A percentile compares a stretch with the other conserved stretches of the same genome.
Evolutionary conservation across 345 rosid genomes (phyloP).

Genomic region (Citropsis articulata): DNA sequence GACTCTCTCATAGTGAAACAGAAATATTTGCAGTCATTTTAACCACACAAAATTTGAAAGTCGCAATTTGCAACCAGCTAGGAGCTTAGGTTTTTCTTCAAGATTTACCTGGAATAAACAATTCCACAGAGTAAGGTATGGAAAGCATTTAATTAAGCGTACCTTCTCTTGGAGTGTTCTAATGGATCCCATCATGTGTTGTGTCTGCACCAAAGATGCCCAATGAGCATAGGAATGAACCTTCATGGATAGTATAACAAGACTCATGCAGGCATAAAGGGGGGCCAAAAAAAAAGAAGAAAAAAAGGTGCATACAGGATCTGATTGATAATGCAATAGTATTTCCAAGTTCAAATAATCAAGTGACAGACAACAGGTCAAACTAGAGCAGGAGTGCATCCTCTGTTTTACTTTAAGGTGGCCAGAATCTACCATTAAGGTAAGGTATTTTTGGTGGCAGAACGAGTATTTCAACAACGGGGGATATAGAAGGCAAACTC

Average conservation of each 20-base stretch:
- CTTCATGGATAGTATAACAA: not conserved
- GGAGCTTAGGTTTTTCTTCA: not conserved
- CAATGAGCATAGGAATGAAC: not conserved
- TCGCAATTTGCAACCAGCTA: too few relatives aligned
- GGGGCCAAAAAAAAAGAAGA: not conserved
- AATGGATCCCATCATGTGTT: constrained; percentile 29
- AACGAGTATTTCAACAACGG: not conserved
- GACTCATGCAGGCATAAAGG: not conserved
- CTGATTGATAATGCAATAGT: not conserved
- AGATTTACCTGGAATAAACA: not conserved
- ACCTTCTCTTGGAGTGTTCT: constrained; percentile 44
- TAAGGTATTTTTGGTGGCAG: not conserved
- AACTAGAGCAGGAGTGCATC: not conserved
- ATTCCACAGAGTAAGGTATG: not conserved
- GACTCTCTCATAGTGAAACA: not conserved
- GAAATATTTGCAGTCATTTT: not conserved
- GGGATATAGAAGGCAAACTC: not conserved
- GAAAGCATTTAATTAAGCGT: not conserved
- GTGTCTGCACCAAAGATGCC: constrained; percentile 25
- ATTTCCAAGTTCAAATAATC: not conserved
- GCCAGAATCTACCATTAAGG: not conserved
- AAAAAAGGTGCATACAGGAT: not conserved
- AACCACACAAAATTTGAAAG: not conserved
- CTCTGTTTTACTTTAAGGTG: not conserved
- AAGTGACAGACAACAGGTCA: not conserved